Conservation (phyloP, 2,329 filamentous ascomycete species). For the Phoma herbarum region DNA sequence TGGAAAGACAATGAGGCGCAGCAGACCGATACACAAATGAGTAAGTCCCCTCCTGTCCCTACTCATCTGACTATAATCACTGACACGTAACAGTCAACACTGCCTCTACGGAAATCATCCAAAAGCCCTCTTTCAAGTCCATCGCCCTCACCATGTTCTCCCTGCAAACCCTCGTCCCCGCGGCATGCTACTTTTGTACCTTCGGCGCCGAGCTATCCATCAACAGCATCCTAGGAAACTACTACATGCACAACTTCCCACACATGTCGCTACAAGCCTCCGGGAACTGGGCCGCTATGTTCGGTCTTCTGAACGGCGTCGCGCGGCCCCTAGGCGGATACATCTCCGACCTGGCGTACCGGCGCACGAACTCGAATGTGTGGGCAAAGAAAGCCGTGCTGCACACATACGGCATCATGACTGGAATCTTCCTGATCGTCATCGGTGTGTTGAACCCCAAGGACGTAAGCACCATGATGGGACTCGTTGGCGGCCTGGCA, state of each 20-base stretch:
- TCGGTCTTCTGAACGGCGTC: conserved; percentile 74
- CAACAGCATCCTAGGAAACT: conserved; percentile 66
- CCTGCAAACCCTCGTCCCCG: conserved; percentile 62
- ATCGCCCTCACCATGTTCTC: conserved; percentile 69
- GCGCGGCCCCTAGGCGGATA: conserved; percentile 71
- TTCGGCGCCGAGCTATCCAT: conserved; percentile 67
- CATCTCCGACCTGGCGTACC: conserved; percentile 63
- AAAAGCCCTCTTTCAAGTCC: conserved; percentile 68
- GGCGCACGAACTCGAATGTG: conserved; percentile 53
- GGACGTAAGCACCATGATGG: conserved; percentile 71
- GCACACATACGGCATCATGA: conserved; percentile 62
- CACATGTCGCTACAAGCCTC: conserved; percentile 60
- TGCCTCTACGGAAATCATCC: conserved; percentile 66
- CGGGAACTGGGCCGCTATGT: conserved; percentile 72
- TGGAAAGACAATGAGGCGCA: conserved; percentile 50
- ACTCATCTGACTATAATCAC: background rate
- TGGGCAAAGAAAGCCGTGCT: conserved; percentile 71
- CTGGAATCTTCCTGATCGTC: conserved; percentile 66
- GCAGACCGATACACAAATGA: conserved; percentile 20
- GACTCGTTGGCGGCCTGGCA: conserved; percentile 76
- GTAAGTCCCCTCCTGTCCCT: background rate
- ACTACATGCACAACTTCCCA: conserved; percentile 64
- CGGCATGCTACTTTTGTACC: conserved; percentile 65
- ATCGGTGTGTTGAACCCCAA: conserved; percentile 69
- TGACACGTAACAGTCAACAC: conserved; percentile 52